Base-by-base conservation (phyloP, 495 filamentous ascomycete genomes). In the Monascus purpureus region DNA sequence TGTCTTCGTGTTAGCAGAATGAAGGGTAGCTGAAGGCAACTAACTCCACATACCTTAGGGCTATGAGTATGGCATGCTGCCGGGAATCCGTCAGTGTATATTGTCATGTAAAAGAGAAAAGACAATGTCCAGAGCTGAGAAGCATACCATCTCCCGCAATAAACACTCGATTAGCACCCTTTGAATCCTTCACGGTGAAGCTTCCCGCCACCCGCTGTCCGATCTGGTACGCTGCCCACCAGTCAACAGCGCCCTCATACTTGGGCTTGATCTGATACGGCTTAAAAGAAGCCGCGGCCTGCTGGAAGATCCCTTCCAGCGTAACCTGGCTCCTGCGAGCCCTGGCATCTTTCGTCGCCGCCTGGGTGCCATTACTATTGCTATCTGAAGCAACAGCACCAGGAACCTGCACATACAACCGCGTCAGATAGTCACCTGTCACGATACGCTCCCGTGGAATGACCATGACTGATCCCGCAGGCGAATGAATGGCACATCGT, bases 151-250 rank as follows among this genome's bases (percentile, higher is more conserved):
- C 70, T 43, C 58, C 66, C n/a, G 67, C 75, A 38, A 83, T 71
- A 40, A 82, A 82, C 9, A 82, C 68, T 1, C 77, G 61, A 16
- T 52, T 50, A 1, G 52, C 29, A 2, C 50, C 53, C 28, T 53
- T 40, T 3, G 52, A 53, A 39, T 82, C 66, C 33, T 73, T 62
- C 0, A 72, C 63, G 1, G 72, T 71, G 39, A 83, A 85, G 3
- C 65, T 53, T 13, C 72, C 65, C 8, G 73, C 73, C 2, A 85
- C 76, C 17, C 81, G 70, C 56, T 87, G 81, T 1, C 79, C 79
- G 26, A 85, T 80, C 31, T 77, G 57, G 37, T 66, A 70, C 4
- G 67, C 72, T 1, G 73, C 65, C 72, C 72, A 79, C 73, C 76
- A 81, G 38, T 81, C 74, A 14, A 57, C 53, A 0, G 48, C 50